Base-by-base conservation (phyloP, 23 red algal genomes). In the Gracilaria domingensis region DNA sequence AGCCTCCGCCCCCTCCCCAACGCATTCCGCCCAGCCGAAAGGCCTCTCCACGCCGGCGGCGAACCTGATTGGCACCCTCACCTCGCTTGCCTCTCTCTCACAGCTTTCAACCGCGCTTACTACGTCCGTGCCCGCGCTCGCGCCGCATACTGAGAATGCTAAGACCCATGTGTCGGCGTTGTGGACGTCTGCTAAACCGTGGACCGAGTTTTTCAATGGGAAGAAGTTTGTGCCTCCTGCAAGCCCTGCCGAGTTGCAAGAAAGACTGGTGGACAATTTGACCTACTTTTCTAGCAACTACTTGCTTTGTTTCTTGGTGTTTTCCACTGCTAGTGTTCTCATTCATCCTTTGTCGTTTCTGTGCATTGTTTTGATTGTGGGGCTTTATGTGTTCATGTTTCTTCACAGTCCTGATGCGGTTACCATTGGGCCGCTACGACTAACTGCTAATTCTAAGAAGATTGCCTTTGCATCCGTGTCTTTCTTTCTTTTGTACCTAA, bases 211-310 rank as follows among this genome's bases (percentile, higher is more conserved):
- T 39, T 75, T 87, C 44, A 73, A 87, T 49, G 53, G 66, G 45
- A 87, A 87, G 69, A 87, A 87, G 40, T 75, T 87, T 34, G 66
- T 54, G 4, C 37, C 66, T 0, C 83, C 83, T 4, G 8, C 60
- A 4, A 66, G 56, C 21, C 29, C 83, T 18, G 29, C 62, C 12
- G 83, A 87, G 37, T 60, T 87, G 40, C 83, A 87, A 18, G 83
- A 87, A 47, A 11, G 83, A 48, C 38, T 87, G 13, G 66, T 75
- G 42, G 83, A 87, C 72, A 87, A 87, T 66, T 26, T 87, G 44
- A 75, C 83, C 24, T 87, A 87, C 69, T 87, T 87, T 60, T 73
- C 66, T 4, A 69, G 50, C n/a, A 87, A 87, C 18, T 87, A 87
- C 45, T 38, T 87, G 21, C 65, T 87, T 37, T 87, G 83, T 54